These are phyloP conservation scores for Neonectria magnoliae DNA, from an alignment of 2,329 filamentous ascomycete species.

Conservation along the genomic window DNA sequence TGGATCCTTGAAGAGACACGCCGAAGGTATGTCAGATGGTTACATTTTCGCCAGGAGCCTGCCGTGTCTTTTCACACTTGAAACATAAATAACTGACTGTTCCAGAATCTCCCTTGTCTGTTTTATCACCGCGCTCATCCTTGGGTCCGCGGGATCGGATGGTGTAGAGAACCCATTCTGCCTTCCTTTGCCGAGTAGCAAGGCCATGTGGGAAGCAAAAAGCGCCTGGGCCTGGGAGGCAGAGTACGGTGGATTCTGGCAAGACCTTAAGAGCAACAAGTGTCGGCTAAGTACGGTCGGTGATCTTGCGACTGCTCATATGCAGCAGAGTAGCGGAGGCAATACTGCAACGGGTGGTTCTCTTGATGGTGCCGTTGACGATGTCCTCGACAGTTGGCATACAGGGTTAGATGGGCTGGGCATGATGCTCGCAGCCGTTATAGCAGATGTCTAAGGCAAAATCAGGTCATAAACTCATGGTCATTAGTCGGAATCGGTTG, in stretches of 20 bases:
- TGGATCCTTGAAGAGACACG: constrained; percentile 13
- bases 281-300: not conserved
- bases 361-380: not conserved
- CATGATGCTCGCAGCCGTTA: constrained; percentile 1
- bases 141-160: not conserved
- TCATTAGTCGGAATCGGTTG: too few species aligned
- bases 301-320: not conserved
- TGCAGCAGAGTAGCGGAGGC: not conserved
- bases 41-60: not conserved
- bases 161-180: not conserved
- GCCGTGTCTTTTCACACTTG: not conserved
- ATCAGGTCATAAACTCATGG: fast-evolving
- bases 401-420: constrained; percentile 1
- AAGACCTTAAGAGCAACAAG: not conserved
- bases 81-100: not conserved
- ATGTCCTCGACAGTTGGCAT: not conserved
- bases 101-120: not conserved
- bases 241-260: not conserved
- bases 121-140: not conserved
- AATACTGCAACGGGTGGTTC: not conserved
- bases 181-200: constrained; percentile 1
- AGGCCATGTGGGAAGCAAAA: constrained; percentile 3
- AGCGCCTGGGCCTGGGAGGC: not conserved
- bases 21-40: not conserved
- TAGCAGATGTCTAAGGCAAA: not conserved